These are phyloP conservation scores for Quercus engelmannii DNA, from an alignment of 306 rosid genomes.

Conservation along the genomic window DNA sequence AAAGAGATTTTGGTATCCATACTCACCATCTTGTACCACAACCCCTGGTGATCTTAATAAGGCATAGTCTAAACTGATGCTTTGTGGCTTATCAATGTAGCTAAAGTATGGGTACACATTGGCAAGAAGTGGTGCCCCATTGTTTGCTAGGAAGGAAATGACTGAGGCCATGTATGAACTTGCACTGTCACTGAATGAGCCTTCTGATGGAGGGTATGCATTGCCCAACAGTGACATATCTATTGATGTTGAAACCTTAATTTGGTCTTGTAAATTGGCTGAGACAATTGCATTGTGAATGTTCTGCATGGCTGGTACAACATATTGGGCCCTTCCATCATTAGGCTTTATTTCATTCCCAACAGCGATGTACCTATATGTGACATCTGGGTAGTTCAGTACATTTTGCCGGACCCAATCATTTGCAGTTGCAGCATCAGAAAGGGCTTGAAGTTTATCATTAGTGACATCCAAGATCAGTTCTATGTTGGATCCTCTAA, in stretches of 20 bases:
- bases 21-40: conserved; percentile 6
- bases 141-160: conserved; percentile 23
- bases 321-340: conserved; percentile 4
- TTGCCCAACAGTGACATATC: conserved; percentile 6
- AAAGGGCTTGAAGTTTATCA: conserved; percentile 15
- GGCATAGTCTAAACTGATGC: conserved; percentile 32
- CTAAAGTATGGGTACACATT: conserved; percentile 58
- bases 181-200: conserved; percentile 28
- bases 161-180: conserved; percentile 32
- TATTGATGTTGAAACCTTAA: conserved; percentile 56
- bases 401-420: conserved; percentile 38
- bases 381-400: conserved; percentile 26
- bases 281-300: conserved; percentile 31
- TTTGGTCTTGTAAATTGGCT: conserved; percentile 37
- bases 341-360: conserved; percentile 42
- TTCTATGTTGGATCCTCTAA: conserved; percentile 50
- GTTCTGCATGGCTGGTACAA: conserved; percentile 35
- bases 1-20: conserved; percentile 40
- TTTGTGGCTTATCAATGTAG: neutral
- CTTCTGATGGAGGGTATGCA: conserved; percentile 41
- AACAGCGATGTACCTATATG: conserved; percentile 33
- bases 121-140: conserved; percentile 59
- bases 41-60: conserved; percentile 34
- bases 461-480: conserved; percentile 31
- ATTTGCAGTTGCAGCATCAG: conserved; percentile 24